phyloP scores from a whole-genome alignment of 352 stramenopile genomes.

The Globisporangium recalcitrans region DNA sequence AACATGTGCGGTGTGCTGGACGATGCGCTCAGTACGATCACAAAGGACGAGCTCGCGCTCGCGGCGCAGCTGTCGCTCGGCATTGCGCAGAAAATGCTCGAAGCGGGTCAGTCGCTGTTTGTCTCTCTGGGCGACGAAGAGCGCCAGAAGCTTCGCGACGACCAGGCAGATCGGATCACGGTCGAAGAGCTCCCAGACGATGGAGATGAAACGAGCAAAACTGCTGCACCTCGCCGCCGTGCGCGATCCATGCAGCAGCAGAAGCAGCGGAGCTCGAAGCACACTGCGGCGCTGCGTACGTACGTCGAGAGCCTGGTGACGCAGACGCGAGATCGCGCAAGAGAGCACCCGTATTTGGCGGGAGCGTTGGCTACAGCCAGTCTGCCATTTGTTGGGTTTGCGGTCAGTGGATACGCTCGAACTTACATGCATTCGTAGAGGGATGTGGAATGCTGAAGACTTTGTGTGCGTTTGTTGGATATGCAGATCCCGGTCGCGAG shows the following conservation, averaged over 20 bases:
- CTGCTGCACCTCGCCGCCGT: conserved; percentile 6
- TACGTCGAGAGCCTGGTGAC: conserved; percentile 43
- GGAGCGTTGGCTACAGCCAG: conserved; percentile 50
- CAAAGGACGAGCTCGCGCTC: conserved; percentile 58
- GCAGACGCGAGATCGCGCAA: conserved; percentile 32
- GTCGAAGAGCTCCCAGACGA: conserved; percentile 62
- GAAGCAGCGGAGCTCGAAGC: conserved; percentile 26
- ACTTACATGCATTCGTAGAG: not conserved
- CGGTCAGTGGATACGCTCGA: conserved; percentile 28
- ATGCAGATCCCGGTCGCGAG: conserved; percentile 65
- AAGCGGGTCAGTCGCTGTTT: conserved; percentile 65
- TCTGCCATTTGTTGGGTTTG: conserved; percentile 77
- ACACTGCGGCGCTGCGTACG: conserved; percentile 36
- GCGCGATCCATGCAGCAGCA: conserved; percentile 11
- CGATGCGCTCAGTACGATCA: conserved; percentile 67
- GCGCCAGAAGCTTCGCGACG: conserved; percentile 24
- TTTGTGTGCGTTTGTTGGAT: not conserved
- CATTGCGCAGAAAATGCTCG: conserved; percentile 68
- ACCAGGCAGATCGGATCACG: conserved; percentile 54
- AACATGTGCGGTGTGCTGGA: conserved; percentile 75
- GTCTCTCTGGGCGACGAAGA: conserved; percentile 69
- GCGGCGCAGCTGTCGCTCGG: conserved; percentile 65
- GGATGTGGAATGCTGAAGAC: not conserved
- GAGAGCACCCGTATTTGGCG: conserved; percentile 55
- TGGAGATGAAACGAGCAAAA: conserved; percentile 17